A percentile compares a stretch with the other conserved stretches of the same genome.
phyloP scores from a whole-genome alignment of 129 eudicot genomes.

The Centella asiatica region DNA sequence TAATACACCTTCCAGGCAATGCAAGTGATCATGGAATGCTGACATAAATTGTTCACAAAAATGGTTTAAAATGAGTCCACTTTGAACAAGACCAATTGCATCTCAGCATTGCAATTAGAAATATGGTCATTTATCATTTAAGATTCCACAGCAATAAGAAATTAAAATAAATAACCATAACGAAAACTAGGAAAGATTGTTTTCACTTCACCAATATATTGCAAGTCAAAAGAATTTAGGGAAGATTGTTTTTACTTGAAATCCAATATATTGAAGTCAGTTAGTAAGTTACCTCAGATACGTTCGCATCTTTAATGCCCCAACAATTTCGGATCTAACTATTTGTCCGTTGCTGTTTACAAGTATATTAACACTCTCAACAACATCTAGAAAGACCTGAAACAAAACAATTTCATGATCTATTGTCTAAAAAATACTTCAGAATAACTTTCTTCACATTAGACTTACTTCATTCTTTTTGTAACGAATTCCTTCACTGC shows the following conservation, averaged over 20 bases:
- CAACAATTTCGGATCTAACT: conserved; percentile 92
- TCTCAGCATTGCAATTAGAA: no score
- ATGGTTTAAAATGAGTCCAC: no score
- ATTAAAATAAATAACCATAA: no score
- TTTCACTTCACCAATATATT: neutral
- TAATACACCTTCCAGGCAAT: no score
- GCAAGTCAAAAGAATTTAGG: neutral
- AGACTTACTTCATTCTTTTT: conserved; percentile 90
- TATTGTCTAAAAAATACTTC: neutral
- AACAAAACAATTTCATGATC: conserved; percentile 12
- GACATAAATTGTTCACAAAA: no score
- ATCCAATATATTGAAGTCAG: neutral
- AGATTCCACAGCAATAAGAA: no score
- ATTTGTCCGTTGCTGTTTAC: conserved; percentile 99
- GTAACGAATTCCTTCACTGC: conserved; percentile 94
- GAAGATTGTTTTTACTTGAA: neutral
- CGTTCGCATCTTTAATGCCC: conserved; percentile 96
- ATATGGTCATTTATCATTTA: no score
- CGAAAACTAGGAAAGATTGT: no score
- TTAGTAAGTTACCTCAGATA: conserved; percentile 62
- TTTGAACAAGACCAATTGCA: no score
- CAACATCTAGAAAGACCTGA: conserved; percentile 99
- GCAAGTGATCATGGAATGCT: no score
- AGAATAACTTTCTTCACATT: neutral
- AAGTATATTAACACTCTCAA: conserved; percentile 97